Percentiles rank a stretch among this genome's conserved stretches.
phyloP scores from a whole-genome alignment of 2,329 filamentous ascomycete species.

The Fusarium sp. region DNA sequence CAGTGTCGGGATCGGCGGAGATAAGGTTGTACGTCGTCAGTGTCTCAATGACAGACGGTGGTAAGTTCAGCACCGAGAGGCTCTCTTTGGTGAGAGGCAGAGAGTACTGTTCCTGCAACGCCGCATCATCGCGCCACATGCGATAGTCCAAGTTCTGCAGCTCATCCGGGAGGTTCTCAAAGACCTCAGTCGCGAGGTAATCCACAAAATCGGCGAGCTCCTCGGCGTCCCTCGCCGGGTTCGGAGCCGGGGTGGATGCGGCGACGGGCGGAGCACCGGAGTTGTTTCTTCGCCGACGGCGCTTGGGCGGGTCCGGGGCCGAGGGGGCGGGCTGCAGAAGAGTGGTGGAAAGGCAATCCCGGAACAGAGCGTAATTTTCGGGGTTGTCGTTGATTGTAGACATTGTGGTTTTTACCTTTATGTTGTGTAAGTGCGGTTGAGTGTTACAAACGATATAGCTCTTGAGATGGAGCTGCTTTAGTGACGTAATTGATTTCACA shows the following conservation, averaged over 20 bases:
- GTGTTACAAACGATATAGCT: constrained; percentile 4
- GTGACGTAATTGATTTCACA: constrained; percentile 41
- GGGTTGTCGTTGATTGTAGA: constrained; percentile 38
- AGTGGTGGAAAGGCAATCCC: constrained; percentile 78
- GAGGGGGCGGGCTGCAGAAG: constrained; percentile 72
- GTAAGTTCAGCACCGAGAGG: constrained; percentile 64
- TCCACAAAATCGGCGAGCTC: constrained; percentile 85
- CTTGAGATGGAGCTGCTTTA: background rate
- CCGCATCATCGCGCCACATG: constrained; percentile 56
- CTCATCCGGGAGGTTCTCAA: constrained; percentile 70
- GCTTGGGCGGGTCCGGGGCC: constrained; percentile 58
- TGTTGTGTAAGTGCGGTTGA: background rate
- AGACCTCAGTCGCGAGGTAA: constrained; percentile 79
- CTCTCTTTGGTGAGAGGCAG: constrained; percentile 68
- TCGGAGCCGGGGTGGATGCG: constrained; percentile 25
- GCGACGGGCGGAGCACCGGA: constrained; percentile 18
- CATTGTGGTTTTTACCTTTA: constrained; percentile 25
- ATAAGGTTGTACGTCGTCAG: constrained; percentile 76
- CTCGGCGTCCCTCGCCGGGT: constrained; percentile 61
- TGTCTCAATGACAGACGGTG: constrained; percentile 72
- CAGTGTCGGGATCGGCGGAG: constrained; percentile 51
- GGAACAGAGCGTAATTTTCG: constrained; percentile 69
- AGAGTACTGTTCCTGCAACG: constrained; percentile 67
- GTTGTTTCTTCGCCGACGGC: constrained; percentile 54
- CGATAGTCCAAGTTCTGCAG: constrained; percentile 73